Conservation (phyloP, 1,139 yeast genomes). For the Diutina mesorugosa region DNA sequence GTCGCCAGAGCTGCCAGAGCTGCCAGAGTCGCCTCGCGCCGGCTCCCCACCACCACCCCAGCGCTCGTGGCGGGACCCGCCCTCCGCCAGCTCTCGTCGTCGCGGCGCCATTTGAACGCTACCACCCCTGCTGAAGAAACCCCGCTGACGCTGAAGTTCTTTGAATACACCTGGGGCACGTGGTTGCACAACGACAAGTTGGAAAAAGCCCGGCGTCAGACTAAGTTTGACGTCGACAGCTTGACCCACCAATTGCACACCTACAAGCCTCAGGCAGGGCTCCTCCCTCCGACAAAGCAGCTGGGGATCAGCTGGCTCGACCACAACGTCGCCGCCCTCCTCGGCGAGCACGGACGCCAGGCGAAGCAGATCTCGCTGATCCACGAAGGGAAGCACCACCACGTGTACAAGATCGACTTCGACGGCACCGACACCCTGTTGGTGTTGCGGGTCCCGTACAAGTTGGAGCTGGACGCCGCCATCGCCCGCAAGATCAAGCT, state of each 20-base stretch:
- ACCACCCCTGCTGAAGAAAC: neutral
- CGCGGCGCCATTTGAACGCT: neutral
- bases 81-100: neutral
- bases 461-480: constrained; percentile 49
- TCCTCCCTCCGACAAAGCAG: neutral
- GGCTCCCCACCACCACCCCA: constrained; percentile 5
- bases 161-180: constrained; percentile 88
- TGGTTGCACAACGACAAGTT: constrained; percentile 73
- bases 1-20: neutral
- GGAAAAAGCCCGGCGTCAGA: constrained; percentile 64
- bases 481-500: constrained; percentile 60
- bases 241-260: constrained; percentile 36
- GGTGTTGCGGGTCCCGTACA: constrained; percentile 77
- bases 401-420: constrained; percentile 63
- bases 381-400: constrained; percentile 90
- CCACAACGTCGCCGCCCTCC: constrained; percentile 24
- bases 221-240: constrained; percentile 78
- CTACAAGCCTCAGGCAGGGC: constrained; percentile 12
- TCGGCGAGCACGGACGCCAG: constrained; percentile 26
- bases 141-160: constrained; percentile 48
- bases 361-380: constrained; percentile 69
- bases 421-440: constrained; percentile 38
- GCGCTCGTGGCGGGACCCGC: neutral
- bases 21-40: neutral
- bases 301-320: constrained; percentile 10